Percentiles rank a stretch among this genome's conserved stretches.
phyloP scores from a whole-genome alignment of 2,329 filamentous ascomycete genomes.

The Exophiala dermatitidis region DNA sequence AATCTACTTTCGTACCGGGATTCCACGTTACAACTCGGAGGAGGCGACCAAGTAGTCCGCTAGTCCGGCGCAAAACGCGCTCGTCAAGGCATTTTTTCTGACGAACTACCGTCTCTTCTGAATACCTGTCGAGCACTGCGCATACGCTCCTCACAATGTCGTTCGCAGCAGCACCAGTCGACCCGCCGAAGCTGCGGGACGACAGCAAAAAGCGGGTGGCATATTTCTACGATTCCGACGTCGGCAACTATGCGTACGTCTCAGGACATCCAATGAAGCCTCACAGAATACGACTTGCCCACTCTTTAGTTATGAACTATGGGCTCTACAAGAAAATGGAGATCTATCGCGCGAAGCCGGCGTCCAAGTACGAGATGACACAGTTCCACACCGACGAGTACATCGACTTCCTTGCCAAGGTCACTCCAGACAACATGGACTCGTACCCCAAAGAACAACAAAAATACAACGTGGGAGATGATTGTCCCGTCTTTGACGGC shows the following conservation, averaged over 20 bases:
- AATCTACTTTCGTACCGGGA: too few relatives aligned
- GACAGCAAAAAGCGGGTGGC: conserved; percentile 72
- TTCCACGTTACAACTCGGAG: too few relatives aligned
- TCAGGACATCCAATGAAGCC: conserved; percentile 63
- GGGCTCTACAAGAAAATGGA: conserved; percentile 67
- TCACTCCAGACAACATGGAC: conserved; percentile 98
- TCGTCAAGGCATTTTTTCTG: neutral
- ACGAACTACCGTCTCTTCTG: neutral
- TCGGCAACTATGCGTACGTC: conserved; percentile 96
- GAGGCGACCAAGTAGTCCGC: too few relatives aligned
- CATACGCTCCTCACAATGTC: conserved; percentile 39
- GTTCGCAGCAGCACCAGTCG: conserved; percentile 50
- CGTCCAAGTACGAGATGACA: conserved; percentile 64
- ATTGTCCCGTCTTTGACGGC: conserved; percentile 61
- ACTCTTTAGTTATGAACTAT: conserved; percentile 64
- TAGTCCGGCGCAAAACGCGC: too few relatives aligned
- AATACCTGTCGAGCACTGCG: neutral
- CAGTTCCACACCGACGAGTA: conserved; percentile 69
- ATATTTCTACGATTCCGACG: conserved; percentile 97
- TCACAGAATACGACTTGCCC: conserved; percentile 60
- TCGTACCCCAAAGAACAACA: conserved; percentile 83
- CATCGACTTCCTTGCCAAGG: conserved; percentile 68
- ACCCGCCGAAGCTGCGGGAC: conserved; percentile 43
- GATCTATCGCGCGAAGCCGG: conserved; percentile 71
- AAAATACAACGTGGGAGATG: conserved; percentile 62